A percentile compares a stretch with the other conserved stretches of the same genome.
phyloP scores from a whole-genome alignment of 31 red algal species.

The Odonthalia washingtoniensis region DNA sequence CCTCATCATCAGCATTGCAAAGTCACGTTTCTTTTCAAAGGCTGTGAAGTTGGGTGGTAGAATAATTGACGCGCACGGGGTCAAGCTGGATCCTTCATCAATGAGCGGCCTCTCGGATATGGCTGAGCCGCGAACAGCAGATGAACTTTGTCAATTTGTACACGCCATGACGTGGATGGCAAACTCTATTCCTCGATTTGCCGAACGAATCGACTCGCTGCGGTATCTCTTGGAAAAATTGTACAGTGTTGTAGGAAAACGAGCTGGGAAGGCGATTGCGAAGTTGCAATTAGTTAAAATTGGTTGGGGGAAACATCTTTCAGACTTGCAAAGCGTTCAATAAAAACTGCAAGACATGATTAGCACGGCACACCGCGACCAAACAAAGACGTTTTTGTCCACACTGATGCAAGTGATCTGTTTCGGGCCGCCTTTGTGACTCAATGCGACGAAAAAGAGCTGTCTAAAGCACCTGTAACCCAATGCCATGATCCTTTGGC shows the following conservation, averaged over 20 bases:
- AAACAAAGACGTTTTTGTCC: not conserved
- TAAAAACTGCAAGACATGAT: not conserved
- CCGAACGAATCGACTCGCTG: not conserved
- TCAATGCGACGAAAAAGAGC: not conserved
- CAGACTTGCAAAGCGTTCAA: conserved; percentile 18
- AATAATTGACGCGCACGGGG: conserved; percentile 39
- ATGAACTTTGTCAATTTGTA: conserved; percentile 41
- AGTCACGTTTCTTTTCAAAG: conserved; percentile 33
- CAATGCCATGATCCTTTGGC: too few relatives aligned
- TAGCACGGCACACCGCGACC: not conserved
- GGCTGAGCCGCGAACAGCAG: conserved; percentile 2
- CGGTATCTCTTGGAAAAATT: conserved; percentile 27
- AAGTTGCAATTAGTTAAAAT: not conserved
- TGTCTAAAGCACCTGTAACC: too few relatives aligned
- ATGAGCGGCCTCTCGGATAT: conserved; percentile 29
- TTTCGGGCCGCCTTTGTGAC: conserved; percentile 50
- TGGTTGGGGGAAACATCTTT: conserved; percentile 17
- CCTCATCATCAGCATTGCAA: conserved; percentile 24
- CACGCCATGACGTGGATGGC: conserved; percentile 52
- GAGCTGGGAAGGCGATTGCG: not conserved
- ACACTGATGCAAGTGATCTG: conserved; percentile 46
- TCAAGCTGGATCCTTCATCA: too few relatives aligned
- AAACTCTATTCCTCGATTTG: conserved; percentile 19
- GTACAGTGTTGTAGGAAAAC: not conserved
- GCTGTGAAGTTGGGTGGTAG: conserved; percentile 27